Evolutionary conservation across 148 eudicot genomes (phyloP), one percentile per base, ranked within the genome.

Genomic region (Vaccinium corymbosum): DNA sequence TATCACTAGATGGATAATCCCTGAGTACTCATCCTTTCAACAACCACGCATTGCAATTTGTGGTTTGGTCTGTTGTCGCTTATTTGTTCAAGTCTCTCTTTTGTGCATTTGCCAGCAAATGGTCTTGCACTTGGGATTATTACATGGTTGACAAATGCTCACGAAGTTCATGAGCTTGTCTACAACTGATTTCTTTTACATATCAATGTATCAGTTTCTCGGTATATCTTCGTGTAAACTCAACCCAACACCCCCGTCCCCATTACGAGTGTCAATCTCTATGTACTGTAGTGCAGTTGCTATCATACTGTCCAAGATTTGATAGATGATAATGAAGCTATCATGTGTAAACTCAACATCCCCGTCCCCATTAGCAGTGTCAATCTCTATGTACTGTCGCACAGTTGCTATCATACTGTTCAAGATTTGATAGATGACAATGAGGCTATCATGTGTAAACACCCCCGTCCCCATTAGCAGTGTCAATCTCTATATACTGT

Each of bases 1-100:
- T 90, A 59, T 88, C 90, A 2, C 16, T 83, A 38, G 83, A 86
- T 56, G 79, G 81, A 48, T 86, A 70, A 86, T 82, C 53, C 14
- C 42, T 76, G 59, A 4, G 20, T 17, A 27, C 48, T 48, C 57
- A 57, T 49, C 12, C 4, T 77, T n/a, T n/a, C 38, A 35, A 35
- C 38, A 35, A 35, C 71, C 61, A 7, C 7, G 8, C n/a, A 49
- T 17, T 49, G 49, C 81, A 72, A 35, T 62, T 22, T 22, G 35
- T 61, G 75, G 50, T 78, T 55, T 76, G 53, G 85, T 52, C 46
- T 51, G 49, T 83, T 22, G 13, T 70, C n/a, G 38, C 20, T 83
- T 25, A 20, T 61, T 71, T 22, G 61, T 53, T 75, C 73, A 42
- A 66, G 11, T 38, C 66, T 59, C 57, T 76, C 48, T 59, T 35